Evolutionary conservation across 371 early-diverging fungal species (phyloP), one percentile per base, ranked within the genome.

Genomic region (Mucor indicus): DNA sequence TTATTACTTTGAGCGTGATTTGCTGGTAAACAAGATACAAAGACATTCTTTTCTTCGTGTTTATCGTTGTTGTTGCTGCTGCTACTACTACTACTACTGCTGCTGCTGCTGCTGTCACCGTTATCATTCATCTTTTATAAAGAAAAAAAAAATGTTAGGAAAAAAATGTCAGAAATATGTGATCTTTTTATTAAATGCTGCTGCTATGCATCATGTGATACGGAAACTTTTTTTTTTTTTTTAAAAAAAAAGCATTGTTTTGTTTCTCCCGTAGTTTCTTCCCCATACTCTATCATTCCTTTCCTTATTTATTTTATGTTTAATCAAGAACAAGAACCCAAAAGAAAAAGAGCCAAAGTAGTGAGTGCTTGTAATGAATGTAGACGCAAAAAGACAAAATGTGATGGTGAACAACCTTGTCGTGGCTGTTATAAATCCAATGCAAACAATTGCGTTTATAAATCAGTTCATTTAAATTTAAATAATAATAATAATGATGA

Each of bases 351-450:
- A 50, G 80, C 75, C 32, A 81, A 81, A 52, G 81, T 83, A 30
- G 72, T 80, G 15, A 83, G 80, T 38, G 84, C 84, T 2, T 80
- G 81, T 44, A 55, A 72, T 17, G 79, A 78, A 53, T 82, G 83
- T 45, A 64, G 83, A 44, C 65, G 80, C 13, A 78, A 79, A 60
- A 82, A 82, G 50, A 79, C 77, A 39, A 80, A 80, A 57, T 82
- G 83, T 40, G 76, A 83, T 58, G 83, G 83, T 21, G 72, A 72
- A 41, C 68, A 70, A 21, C 84, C 84, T 11, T 83, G 84, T 50
- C 66, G 75, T n/a, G 79, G 75, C 56, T 83, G 84, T 48, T 65
- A 67, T 57, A 77, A 77, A 46, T 72, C 76, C 31, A 59, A 51
- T 4, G 69, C 67, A 9, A 50, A 59, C 10, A n/a, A n/a, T n/a